Percentiles rank a stretch among this genome's conserved stretches.
phyloP scores from a whole-genome alignment of 1,284 basidiomycete species.

The Malassezia furfur region DNA sequence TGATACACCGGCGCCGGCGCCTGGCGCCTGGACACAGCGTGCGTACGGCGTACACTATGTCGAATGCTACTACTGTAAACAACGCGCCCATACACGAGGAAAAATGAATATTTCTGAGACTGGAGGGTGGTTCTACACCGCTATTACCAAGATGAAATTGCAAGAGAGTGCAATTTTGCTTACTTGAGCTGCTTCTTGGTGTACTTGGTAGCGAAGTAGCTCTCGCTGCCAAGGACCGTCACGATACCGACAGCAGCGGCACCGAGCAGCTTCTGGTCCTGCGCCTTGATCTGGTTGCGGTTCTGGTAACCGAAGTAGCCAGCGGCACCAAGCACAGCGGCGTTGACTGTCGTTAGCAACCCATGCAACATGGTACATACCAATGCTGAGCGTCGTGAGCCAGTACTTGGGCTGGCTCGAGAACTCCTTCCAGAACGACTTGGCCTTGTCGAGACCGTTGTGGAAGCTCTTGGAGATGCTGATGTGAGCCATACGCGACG shows the following conservation, averaged over 20 bases:
- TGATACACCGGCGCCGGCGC: too few species aligned
- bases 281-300: constrained; percentile 30
- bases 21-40: too few species aligned
- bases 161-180: background rate
- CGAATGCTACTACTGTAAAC: too few species aligned
- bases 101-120: too few species aligned
- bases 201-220: constrained; percentile 14
- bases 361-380: constrained; percentile 3
- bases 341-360: constrained; percentile 23
- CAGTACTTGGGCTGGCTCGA: constrained; percentile 40
- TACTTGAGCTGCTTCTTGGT: constrained; percentile 20
- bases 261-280: constrained; percentile 34
- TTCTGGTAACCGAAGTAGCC: constrained; percentile 43
- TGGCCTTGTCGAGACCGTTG: constrained; percentile 18
- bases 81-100: too few species aligned
- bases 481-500: constrained; percentile 1
- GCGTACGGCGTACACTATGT: too few species aligned
- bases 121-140: too few species aligned
- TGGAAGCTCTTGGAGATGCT: constrained; percentile 19
- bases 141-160: too few species aligned
- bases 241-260: constrained; percentile 35
- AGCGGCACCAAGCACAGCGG: constrained; percentile 36
- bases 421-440: constrained; percentile 33
- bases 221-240: constrained; percentile 35
- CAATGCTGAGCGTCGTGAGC: constrained; percentile 36